Percentiles rank a stretch among this genome's conserved stretches.
Evolutionary conservation across 805 yeast species (phyloP).

Genomic region (Schizosaccharomyces octosporus): DNA sequence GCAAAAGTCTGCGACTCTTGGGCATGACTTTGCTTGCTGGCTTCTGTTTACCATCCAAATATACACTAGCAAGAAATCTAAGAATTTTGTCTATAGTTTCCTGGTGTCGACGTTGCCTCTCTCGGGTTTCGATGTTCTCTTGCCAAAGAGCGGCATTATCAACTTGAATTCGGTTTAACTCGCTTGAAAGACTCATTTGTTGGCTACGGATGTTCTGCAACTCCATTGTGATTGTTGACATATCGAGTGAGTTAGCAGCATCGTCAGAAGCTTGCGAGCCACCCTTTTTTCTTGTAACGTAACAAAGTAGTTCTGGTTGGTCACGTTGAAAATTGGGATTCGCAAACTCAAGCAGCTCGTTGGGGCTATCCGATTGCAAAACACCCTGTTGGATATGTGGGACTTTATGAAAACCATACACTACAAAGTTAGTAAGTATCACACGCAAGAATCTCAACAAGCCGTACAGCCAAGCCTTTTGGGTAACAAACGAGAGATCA

Average conservation of each 20-base stretch:
- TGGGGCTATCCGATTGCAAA: slow-evolving; percentile 20
- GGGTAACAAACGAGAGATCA: background rate
- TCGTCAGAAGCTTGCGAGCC: slow-evolving; percentile 13
- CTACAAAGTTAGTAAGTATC: background rate
- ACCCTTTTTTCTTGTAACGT: slow-evolving; percentile 53
- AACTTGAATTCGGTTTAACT: slow-evolving; percentile 52
- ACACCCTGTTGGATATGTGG: slow-evolving; percentile 63
- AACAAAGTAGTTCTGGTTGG: slow-evolving; percentile 62
- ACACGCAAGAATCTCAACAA: background rate
- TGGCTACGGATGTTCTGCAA: slow-evolving; percentile 51
- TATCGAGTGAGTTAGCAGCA: slow-evolving; percentile 20
- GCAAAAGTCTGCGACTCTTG: background rate
- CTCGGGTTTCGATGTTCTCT: slow-evolving; percentile 62
- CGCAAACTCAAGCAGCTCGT: slow-evolving; percentile 74
- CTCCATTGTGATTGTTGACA: slow-evolving; percentile 36
- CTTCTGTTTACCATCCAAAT: slow-evolving; percentile 19
- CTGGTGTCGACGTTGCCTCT: slow-evolving; percentile 62
- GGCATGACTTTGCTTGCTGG: background rate
- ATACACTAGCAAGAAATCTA: slow-evolving; percentile 63
- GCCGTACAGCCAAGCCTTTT: background rate
- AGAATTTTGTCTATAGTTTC: slow-evolving; percentile 71
- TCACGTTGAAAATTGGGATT: slow-evolving; percentile 57
- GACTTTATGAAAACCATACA: slow-evolving; percentile 98
- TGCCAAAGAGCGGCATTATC: slow-evolving; percentile 85
- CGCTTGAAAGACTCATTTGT: slow-evolving; percentile 64